phyloP scores from a whole-genome alignment of 2,329 filamentous ascomycete species.

The Biscogniauxia marginata region DNA sequence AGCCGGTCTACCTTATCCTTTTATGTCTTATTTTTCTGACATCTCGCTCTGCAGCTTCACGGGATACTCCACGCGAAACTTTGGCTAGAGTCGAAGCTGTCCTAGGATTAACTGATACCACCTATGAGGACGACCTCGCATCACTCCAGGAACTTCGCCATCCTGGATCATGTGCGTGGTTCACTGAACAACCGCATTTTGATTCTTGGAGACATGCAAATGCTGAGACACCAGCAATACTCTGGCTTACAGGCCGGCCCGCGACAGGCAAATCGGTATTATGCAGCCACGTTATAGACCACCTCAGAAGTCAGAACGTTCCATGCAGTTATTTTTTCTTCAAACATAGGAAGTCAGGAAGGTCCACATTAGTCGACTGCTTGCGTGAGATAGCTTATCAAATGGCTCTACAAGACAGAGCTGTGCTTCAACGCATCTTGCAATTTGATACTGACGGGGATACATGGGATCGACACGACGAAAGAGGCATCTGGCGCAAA shows the following conservation, averaged over 20 bases:
- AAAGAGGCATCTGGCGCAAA: slow-evolving; percentile 24
- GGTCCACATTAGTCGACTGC: slow-evolving; percentile 25
- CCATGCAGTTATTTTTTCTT: slow-evolving; percentile 33
- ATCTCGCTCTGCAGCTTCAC: slow-evolving; percentile 1
- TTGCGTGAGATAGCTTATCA: slow-evolving; percentile 30
- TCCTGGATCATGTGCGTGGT: slow-evolving; percentile 33
- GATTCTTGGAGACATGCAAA: slow-evolving; percentile 21
- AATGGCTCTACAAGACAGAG: slow-evolving; percentile 28
- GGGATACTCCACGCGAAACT: slow-evolving; percentile 7
- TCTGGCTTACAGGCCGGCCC: slow-evolving; percentile 34
- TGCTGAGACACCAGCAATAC: slow-evolving; percentile 15
- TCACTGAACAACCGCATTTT: slow-evolving; percentile 24
- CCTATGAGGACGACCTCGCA: slow-evolving; percentile 25
- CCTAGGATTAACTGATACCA: slow-evolving; percentile 18
- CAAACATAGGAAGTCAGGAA: slow-evolving; percentile 21
- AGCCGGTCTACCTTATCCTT: neutral
- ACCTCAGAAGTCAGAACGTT: slow-evolving; percentile 16
- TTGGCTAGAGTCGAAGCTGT: slow-evolving; percentile 17
- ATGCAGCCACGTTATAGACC: slow-evolving; percentile 31
- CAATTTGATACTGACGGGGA: slow-evolving; percentile 15
- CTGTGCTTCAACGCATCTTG: slow-evolving; percentile 18
- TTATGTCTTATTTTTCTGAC: neutral
- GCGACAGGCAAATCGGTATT: slow-evolving; percentile 38
- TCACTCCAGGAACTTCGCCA: slow-evolving; percentile 25
- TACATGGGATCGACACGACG: slow-evolving; percentile 24